Percentiles rank a stretch among this genome's conserved stretches.
phyloP scores from a whole-genome alignment of 2,329 filamentous ascomycete genomes.

The Claviceps capensis region DNA sequence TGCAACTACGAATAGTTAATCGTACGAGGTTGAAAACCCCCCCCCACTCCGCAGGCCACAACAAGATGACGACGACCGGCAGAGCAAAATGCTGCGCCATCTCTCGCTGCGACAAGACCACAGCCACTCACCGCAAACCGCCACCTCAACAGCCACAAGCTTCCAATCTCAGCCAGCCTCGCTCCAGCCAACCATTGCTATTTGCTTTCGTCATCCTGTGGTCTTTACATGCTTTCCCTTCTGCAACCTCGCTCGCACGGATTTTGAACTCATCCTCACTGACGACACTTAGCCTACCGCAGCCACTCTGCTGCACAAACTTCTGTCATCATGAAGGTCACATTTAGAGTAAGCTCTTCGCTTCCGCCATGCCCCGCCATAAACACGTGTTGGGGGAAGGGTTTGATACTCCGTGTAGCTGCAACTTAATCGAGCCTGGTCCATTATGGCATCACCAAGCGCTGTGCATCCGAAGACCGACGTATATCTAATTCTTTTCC shows the following conservation, averaged over 20 bases:
- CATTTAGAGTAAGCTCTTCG: slow-evolving; percentile 40
- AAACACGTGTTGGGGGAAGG: neutral
- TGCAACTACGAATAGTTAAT: too few species aligned
- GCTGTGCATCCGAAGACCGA: neutral
- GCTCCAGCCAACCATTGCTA: slow-evolving; percentile 6
- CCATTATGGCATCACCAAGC: neutral
- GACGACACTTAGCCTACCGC: slow-evolving; percentile 2
- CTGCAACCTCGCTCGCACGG: slow-evolving; percentile 2
- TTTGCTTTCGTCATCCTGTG: slow-evolving; percentile 7
- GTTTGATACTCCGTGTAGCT: neutral
- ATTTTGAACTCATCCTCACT: neutral
- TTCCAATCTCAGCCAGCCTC: slow-evolving; percentile 2
- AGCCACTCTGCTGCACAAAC: slow-evolving; percentile 15
- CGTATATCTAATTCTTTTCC: neutral
- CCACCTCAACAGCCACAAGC: slow-evolving; percentile 3
- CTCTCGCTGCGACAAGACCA: neutral
- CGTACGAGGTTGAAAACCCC: too few species aligned
- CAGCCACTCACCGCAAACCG: neutral
- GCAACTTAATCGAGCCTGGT: neutral
- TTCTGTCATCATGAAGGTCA: slow-evolving; percentile 50
- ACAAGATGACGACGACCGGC: neutral
- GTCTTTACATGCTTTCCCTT: slow-evolving; percentile 1
- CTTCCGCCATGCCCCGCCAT: neutral
- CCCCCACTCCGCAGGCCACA: too few species aligned
- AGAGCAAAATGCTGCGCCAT: neutral